Base-by-base conservation (phyloP, 2,329 filamentous ascomycete genomes). In the Aspergillus aculeatus region DNA sequence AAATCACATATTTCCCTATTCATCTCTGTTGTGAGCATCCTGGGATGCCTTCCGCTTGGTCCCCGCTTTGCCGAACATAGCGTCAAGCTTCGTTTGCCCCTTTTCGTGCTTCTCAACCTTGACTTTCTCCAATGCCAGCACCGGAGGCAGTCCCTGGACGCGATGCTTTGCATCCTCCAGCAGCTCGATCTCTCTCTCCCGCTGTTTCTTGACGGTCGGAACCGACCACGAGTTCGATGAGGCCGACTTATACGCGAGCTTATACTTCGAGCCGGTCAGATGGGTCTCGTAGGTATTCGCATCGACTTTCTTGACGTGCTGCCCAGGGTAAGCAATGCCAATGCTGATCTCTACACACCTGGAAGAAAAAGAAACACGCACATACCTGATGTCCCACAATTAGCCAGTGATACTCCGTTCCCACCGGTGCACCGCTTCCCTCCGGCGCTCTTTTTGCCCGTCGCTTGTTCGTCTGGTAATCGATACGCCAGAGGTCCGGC, bases 231-330 rank as follows among this genome's bases (percentile, higher is more conserved):
- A 67, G n/a, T 65, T 66, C 9, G 69, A 65, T 7, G 64, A 58
- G 5, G 64, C 66, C 2, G 65, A 66, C 53, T 72, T 75, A 53
- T 75, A 73, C 31, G 73, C 73, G 51, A 75, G 63, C 59, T 75
- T 76, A 56, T 75, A 75, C 57, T 75, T 75, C 5, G 71, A 71
- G 1, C 73, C 73, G 10, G 65, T 65, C 11, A 75, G 61, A 53
- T 69, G 66, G 10, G 73, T 75, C 57, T 73, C 69, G 56, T 76
- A 75, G 1, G 73, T 73, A 48, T 75, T 76, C 16, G 72, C 72
- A 57, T 75, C 73, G 44, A 71, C 50, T 55, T 75, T 75, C 53
- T 67, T 67, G 31, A 76, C 73, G 62, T 71, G 66, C 73, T 74
- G 44, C 32, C 24, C 35, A 16, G 9, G 61, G 52, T 38, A 6